Evolutionary conservation across 2,329 filamentous ascomycete genomes (phyloP).

Genomic region (Aspergillus sp.): DNA sequence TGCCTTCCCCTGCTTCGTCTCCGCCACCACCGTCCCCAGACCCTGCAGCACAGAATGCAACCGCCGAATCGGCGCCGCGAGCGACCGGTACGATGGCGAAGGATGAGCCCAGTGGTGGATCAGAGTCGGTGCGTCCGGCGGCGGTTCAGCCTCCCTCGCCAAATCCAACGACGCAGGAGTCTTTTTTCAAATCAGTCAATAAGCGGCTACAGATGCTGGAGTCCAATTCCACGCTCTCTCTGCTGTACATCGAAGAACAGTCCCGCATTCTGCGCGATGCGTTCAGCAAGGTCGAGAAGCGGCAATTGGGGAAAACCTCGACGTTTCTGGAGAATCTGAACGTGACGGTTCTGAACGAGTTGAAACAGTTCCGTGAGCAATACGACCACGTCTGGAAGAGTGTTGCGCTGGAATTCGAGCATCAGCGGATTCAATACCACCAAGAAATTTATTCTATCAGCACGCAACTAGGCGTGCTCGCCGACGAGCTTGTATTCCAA

Average conservation of each 20-base stretch:
- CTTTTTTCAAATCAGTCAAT: constrained; percentile 94
- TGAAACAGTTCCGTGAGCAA: constrained; percentile 74
- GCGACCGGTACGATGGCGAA: constrained; percentile 18
- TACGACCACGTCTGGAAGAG: constrained; percentile 98
- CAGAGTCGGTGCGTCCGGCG: constrained; percentile 34
- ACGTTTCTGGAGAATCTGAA: constrained; percentile 84
- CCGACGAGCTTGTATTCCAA: constrained; percentile 81
- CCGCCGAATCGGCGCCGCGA: constrained; percentile 24
- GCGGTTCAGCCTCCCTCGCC: constrained; percentile 53
- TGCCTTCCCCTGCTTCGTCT: not conserved
- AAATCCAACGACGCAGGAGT: constrained; percentile 87
- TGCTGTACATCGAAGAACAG: constrained; percentile 96
- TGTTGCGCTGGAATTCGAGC: constrained; percentile 86
- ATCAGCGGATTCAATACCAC: constrained; percentile 80
- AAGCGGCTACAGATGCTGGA: constrained; percentile 91
- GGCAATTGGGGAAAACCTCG: constrained; percentile 79
- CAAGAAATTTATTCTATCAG: constrained; percentile 81
- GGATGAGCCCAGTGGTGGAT: constrained; percentile 33
- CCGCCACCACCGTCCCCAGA: constrained; percentile 8
- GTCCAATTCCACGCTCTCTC: constrained; percentile 84
- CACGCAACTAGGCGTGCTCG: constrained; percentile 77
- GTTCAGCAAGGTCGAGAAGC: constrained; percentile 80
- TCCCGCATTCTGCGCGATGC: constrained; percentile 86
- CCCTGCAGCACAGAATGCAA: constrained; percentile 20
- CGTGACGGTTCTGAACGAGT: constrained; percentile 76